Evolutionary conservation across 345 rosid species (phyloP), one percentile per base, ranked within the genome.

Genomic region (Populus simonii): DNA sequence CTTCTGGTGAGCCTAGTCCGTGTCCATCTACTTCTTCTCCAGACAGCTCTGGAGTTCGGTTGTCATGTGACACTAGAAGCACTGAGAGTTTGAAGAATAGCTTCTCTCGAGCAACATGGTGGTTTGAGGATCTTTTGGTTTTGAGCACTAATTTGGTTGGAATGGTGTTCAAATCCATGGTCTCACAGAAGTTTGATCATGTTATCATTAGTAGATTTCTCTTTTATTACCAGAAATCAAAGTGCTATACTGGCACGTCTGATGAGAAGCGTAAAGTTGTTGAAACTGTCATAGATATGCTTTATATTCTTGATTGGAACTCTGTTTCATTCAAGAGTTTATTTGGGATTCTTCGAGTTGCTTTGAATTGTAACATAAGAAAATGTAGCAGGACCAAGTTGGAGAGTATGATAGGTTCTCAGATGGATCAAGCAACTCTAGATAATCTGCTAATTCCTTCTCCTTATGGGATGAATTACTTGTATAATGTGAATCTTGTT

Each of bases 361-460:
- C 90, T 72, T 78, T 79, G 81, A 87, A 80, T 79, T 80, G 85
- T 77, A 83, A 87, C 66, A 84, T 87, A 27, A 84, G 82, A 80
- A 92, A 87, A 84, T 72, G 81, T 79, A 68, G 80, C 55, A 88
- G 87, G 82, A 81, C 72, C 79, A 92, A 90, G 82, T 80, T 96
- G 82, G 98, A 96, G 88, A 68, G 76, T 51, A 89, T 96, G 98
- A 91, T 93, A 41, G 99, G 98, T 72, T 84, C 88, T 38, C 91
- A 80, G 71, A 68, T 96, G 82, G 94, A 92, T 73, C 93, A 86
- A 81, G 94, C 96, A 72, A 93, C 93, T 17, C 76, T 93, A 23
- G 97, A 96, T 61, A 92, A 91, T 85, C 88, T 93, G 70, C 93
- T 96, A 8, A 82, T 93, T 79, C 97, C 94, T 23, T 91, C 98